Base-by-base conservation (phyloP, 2,329 filamentous ascomycete genomes). In the Sphaerulina populicola region DNA sequence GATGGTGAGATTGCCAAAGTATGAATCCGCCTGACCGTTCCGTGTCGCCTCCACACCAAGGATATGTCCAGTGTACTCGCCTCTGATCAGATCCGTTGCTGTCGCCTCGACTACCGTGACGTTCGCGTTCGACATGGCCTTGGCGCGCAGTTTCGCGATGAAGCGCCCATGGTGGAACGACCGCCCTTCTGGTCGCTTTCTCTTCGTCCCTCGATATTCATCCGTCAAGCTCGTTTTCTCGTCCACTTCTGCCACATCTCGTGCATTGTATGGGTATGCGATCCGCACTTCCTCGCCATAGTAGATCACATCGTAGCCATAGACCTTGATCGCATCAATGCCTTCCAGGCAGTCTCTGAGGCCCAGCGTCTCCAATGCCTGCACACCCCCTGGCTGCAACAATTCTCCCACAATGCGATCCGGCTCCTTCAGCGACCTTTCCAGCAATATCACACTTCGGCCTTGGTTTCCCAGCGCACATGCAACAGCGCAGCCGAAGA, bases 351-450 rank as follows among this genome's bases (percentile, higher is more conserved):
- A 94, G 62, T 90, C 80, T 49, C 75, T 77, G 57, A 98, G 72
- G 2, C 93, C 93, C 44, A 98, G 74, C 66, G 86, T 81, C 64
- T 83, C 78, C 62, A 98, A 75, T 6, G 93, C 86, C 47, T 80
- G 75, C 31, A 95, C 83, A 44, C 93, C 93, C 45, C 93, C 93
- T 0, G 93, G 93, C 71, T 98, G 93, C 62, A 98, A 74, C 58
- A 98, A 73, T 73, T 98, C 93, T 62, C 93, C 93, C 43, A 98
- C 89, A 60, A 98, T 98, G 57, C 93, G 83, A 72, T 97, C 86
- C 15, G 93, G 93, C 73, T 97, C 85, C 70, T 88, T 88, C 71
- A 97, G 75, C 71, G 82, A 94, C 63, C 81, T 80, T 73, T 98
- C 93, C 45, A 98, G 80, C 46, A 98, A 74, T 23, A 97, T 78